These are phyloP conservation scores for Hansenula sp. DNA, from an alignment of 1,139 yeast species.

Conservation along the genomic window DNA sequence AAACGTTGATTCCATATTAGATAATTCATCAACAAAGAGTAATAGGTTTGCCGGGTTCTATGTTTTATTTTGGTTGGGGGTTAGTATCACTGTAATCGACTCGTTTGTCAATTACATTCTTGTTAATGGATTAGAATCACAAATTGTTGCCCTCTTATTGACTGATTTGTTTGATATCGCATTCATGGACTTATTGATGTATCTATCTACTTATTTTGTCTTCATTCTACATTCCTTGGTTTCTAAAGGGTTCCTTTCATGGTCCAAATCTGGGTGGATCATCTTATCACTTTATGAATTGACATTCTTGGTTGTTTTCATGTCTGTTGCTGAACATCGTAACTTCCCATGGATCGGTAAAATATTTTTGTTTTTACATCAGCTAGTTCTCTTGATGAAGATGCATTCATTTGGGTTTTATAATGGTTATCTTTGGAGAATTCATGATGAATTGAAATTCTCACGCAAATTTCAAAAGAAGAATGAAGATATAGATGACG, in stretches of 20 bases:
- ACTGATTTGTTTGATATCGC: constrained; percentile 62
- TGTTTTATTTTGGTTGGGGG: constrained; percentile 64
- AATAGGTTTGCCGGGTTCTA: constrained; percentile 57
- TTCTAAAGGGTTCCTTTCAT: constrained; percentile 38
- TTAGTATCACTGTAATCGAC: constrained; percentile 49
- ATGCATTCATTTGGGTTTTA: constrained; percentile 88
- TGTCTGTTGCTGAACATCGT: constrained; percentile 47
- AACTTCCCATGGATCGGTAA: constrained; percentile 83
- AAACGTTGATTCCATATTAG: constrained; percentile 45
- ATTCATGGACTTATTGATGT: constrained; percentile 67
- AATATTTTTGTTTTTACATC: constrained; percentile 76
- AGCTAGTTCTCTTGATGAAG: constrained; percentile 86
- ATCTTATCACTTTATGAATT: constrained; percentile 57
- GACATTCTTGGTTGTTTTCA: constrained; percentile 39
- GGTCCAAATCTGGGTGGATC: constrained; percentile 62
- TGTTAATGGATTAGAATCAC: constrained; percentile 38
- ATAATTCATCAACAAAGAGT: constrained; percentile 30
- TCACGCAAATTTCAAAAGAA: constrained; percentile 34
- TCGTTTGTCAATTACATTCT: constrained; percentile 40
- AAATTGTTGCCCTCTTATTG: constrained; percentile 45
- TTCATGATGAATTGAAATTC: constrained; percentile 50
- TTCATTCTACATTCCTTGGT: constrained; percentile 52
- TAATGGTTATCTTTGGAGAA: constrained; percentile 82
- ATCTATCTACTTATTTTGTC: constrained; percentile 54
- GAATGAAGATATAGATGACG: constrained; percentile 18